A percentile compares a stretch with the other conserved stretches of the same genome.
Conservation (phyloP, 805 yeast species). For the Saccharomycopsis fodiens region DNA sequence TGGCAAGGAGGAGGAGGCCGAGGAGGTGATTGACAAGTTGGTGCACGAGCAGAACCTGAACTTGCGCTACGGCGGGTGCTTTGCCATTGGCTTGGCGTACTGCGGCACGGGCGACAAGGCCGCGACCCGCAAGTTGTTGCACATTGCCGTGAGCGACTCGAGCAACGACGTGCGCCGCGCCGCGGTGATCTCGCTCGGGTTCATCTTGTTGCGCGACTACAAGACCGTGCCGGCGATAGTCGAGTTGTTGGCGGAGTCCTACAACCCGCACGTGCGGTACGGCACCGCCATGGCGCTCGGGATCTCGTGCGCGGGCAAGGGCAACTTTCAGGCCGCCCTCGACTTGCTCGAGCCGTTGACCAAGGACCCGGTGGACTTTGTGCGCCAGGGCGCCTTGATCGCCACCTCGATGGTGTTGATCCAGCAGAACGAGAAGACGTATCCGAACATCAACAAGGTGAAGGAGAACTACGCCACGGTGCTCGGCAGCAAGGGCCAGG, state of each 20-base stretch:
- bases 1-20: constrained; percentile 80
- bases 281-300: constrained; percentile 98
- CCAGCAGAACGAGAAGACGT: constrained; percentile 75
- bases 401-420: constrained; percentile 87
- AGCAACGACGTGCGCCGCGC: constrained; percentile 96
- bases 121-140: constrained; percentile 81
- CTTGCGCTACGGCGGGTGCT: constrained; percentile 93
- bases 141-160: constrained; percentile 93
- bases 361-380: constrained; percentile 93
- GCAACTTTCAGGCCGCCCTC: constrained; percentile 68
- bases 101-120: constrained; percentile 91
- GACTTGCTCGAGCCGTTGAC: constrained; percentile 89
- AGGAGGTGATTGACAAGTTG: constrained; percentile 55
- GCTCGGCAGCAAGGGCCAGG: constrained; percentile 86
- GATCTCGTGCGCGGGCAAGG: constrained; percentile 94
- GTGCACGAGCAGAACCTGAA: constrained; percentile 71
- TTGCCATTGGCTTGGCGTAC: constrained; percentile 89
- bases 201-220: constrained; percentile 82
- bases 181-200: constrained; percentile 86
- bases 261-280: constrained; percentile 96
- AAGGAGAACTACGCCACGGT: constrained; percentile 68
- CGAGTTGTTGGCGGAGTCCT: constrained; percentile 85
- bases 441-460: constrained; percentile 72
- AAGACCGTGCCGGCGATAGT: constrained; percentile 93
- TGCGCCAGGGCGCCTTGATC: constrained; percentile 94